Evolutionary conservation across 2,329 filamentous ascomycete genomes (phyloP).

Genomic region (Fusarium sp.): DNA sequence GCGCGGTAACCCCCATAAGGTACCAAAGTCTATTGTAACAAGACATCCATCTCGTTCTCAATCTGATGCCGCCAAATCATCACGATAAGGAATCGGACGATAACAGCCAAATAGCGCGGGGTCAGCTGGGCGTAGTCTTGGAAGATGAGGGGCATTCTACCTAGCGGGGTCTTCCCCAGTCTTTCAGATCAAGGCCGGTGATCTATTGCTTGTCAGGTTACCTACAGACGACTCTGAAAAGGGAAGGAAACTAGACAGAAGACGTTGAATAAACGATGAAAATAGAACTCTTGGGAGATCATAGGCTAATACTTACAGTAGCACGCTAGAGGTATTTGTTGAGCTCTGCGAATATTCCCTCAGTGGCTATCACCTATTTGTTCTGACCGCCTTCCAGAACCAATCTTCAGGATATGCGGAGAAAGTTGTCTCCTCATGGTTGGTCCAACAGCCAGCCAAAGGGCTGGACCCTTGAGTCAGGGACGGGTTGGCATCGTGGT

Average conservation of each 20-base stretch:
- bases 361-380: slow-evolving; percentile 19
- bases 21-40: not conserved
- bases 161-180: slow-evolving; percentile 27
- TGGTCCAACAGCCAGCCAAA: slow-evolving; percentile 21
- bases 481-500: slow-evolving; percentile 30
- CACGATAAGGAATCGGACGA: slow-evolving; percentile 29
- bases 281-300: not conserved
- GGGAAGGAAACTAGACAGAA: slow-evolving; percentile 31
- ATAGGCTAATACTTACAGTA: not conserved
- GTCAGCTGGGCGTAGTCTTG: slow-evolving; percentile 25
- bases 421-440: slow-evolving; percentile 31
- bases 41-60: not conserved
- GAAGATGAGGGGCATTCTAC: slow-evolving; percentile 31
- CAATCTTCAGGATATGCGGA: slow-evolving; percentile 27
- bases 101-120: slow-evolving; percentile 33
- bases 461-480: slow-evolving; percentile 46
- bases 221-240: slow-evolving; percentile 9
- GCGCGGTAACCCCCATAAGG: not conserved
- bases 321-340: slow-evolving; percentile 12
- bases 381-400: slow-evolving; percentile 46
- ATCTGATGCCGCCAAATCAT: not conserved
- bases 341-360: slow-evolving; percentile 27
- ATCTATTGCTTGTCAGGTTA: not conserved
- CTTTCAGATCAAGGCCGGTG: slow-evolving; percentile 4
- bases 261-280: slow-evolving; percentile 3